Evolutionary conservation across 306 rosid species (phyloP), one percentile per base, ranked within the genome.

Genomic region (Heteromeles arbutifolia): DNA sequence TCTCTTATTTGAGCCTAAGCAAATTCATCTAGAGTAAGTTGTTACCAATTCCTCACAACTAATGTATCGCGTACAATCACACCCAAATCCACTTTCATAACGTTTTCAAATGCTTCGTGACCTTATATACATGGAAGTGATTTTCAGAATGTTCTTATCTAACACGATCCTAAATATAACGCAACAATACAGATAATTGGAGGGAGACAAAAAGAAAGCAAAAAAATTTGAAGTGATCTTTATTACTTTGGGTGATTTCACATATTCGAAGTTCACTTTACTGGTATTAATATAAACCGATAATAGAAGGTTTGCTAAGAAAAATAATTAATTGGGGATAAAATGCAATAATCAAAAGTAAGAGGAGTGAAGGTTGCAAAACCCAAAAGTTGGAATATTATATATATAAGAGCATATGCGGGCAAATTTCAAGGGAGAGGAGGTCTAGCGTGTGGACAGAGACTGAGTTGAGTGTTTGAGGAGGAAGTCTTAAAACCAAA

Each of bases 371-470:
- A 10, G 4, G 32, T 4, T 69, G 70, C 54, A 61, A 69, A 73
- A 66, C 12, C 11, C 15, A 2, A 14, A 6, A 11, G 13, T 29
- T 48, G 53, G 53, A 45, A 37, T 4, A 18, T 34, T 34, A 34
- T 34, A 39, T 37, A 24, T 25, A 43, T 2, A n/a, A n/a, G 62
- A n/a, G 52, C 52, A 4, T 45, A 12, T 3, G 52, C 4, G 52
- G 52, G 52, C 52, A 45, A 39, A 39, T 25, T 80, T 74, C 52
- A 76, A 74, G 76, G 58, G 79, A 5, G 59, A 34, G 72, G 83
- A 80, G 83, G 70, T 69, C 65, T 65, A 1, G 65, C 39, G 2
- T 68, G 83, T 68, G 83, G 75, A 71, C 57, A 34, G 22, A 48
- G 58, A 29, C 10, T 13, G 59, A 39, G 56, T n/a, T 21, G 61